Base-by-base conservation (phyloP, 805 yeast genomes). In the Nakazawaea anatomiae region DNA sequence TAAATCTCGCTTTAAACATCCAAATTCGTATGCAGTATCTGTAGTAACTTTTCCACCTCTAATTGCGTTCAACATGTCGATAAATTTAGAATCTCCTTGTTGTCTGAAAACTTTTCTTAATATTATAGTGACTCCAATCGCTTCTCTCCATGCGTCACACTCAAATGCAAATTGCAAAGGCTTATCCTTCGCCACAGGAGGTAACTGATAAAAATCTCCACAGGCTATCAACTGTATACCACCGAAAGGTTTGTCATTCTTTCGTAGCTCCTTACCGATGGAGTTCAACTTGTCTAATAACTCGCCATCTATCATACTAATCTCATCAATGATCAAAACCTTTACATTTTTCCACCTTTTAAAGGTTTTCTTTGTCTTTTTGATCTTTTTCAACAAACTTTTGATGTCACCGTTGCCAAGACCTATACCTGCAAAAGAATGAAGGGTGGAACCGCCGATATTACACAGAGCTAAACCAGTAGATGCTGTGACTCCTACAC, bases 401-500 rank as follows among this genome's bases (percentile, higher is more conserved):
- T 68, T 69, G 0, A 72, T 73, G 1, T 73, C 68, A 1, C 80
- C 89, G 12, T 73, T 71, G 0, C 89, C 95, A 11, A 87, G 62
- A 0, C 95, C 96, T 42, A 87, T 80, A 2, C 94, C 92, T 0
- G 90, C 78, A 66, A 80, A 87, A 6, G 89, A 82, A 62, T 87
- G 91, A 3, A 87, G 62, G 0, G 96, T 87, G 18, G 77, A 77
- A 31, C 96, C 96, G 3, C 91, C 90, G 54, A 87, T 80, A 61
- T 86, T 86, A 58, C 87, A 82, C 4, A 94, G 91, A 0, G 95
- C 95, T 29, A 87, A 66, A 0, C 96, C 96, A 1, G 96, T 87
- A 0, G 94, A 86, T 0, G 95, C 95, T 0, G 94, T 86, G 1
- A 87, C 85, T 0, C 86, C 90, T 4, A 87, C 88, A 11, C 70